Base-by-base conservation (phyloP, 129 eudicot genomes). In the Arctium minus region DNA sequence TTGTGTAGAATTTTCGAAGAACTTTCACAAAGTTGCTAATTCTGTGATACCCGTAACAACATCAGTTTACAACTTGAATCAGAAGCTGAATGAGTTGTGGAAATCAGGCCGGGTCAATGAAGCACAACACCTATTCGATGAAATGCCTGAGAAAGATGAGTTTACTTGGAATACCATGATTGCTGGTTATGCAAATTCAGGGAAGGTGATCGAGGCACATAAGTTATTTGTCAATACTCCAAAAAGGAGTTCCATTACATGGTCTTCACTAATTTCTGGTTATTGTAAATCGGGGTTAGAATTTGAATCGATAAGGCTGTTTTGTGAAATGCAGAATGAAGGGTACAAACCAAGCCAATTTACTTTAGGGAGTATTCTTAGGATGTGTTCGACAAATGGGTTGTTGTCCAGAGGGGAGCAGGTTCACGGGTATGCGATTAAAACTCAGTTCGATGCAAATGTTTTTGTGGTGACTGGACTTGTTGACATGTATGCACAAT, bases 261-360 rank as follows among this genome's bases (percentile, higher is more conserved):
- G 98, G 98, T 88, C 96, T 74, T 85, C 98, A 2, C 83, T 93
- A 70, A 78, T 91, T 91, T 89, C 97, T 0, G 97, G 98, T 68
- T 94, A 85, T 36, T 90, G 90, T 86, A 88, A 82, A 82, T 73
- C 80, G 39, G 97, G 94, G 42, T 40, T 18, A 3, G 94, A 80
- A 81, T 53, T 22, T 67, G 94, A 94, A 30, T 89, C 93, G 36
- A 82, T 91, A 75, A 80, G 69, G 38, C 60, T 94, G 85, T 87
- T 91, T 77, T 91, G 84, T 42, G 86, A 82, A 80, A 91, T 91
- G 96, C 90, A 65, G 81, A 46, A 31, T n/a, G 86, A 85, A 79
- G 92, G 93, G 53, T 84, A 75, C 76, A 86, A 72, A 82, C 98
- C 97, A 5, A 90, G 88, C 69, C 92, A 87, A 38, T 92, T 87